Conservation (phyloP, 495 filamentous ascomycete species). For the Annulohypoxylon stygium region DNA sequence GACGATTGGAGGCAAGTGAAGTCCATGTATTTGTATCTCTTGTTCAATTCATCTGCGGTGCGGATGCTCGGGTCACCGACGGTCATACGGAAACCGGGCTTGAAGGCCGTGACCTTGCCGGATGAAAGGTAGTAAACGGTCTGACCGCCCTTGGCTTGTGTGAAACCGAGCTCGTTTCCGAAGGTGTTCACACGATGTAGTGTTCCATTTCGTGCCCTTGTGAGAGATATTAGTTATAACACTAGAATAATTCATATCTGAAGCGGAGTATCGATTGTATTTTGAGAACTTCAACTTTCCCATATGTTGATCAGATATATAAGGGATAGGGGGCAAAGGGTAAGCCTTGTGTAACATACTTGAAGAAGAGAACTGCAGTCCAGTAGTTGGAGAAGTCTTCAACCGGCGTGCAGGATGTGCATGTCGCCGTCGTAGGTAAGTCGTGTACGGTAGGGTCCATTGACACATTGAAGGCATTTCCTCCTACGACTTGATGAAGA, state of each 20-base stretch:
- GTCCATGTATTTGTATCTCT: constrained; percentile 59
- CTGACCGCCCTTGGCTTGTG: constrained; percentile 55
- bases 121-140: constrained; percentile 60
- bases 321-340: neutral
- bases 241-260: neutral
- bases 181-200: constrained; percentile 57
- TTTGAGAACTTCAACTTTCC: neutral
- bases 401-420: constrained; percentile 51
- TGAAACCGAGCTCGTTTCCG: constrained; percentile 58
- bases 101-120: constrained; percentile 58
- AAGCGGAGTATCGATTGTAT: neutral
- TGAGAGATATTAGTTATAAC: constrained; percentile 40
- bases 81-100: constrained; percentile 62
- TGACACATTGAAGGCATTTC: constrained; percentile 53
- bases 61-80: constrained; percentile 58
- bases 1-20: constrained; percentile 52
- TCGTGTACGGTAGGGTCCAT: constrained; percentile 52
- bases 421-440: constrained; percentile 51
- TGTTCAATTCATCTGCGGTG: constrained; percentile 54
- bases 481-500: constrained; percentile 55
- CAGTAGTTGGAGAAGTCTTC: constrained; percentile 60
- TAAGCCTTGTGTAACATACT: constrained; percentile 33
- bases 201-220: constrained; percentile 56
- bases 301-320: neutral
- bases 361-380: constrained; percentile 58